These are phyloP conservation scores for Pythium plurisporium DNA, from an alignment of 352 stramenopile species.

Conservation along the genomic window DNA sequence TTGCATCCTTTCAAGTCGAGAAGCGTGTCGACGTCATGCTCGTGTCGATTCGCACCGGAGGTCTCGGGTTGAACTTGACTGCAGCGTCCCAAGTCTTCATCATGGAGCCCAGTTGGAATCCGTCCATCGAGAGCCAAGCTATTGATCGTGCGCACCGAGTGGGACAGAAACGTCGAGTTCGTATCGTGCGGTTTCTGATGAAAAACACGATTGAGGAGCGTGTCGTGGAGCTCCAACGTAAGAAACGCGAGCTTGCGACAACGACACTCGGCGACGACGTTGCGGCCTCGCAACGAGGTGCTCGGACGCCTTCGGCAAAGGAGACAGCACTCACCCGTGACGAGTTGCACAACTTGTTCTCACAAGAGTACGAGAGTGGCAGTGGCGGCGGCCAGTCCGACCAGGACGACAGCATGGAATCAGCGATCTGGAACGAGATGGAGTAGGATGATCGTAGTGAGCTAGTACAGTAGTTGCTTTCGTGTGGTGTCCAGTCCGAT, in stretches of 20 bases:
- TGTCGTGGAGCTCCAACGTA: conserved; percentile 84
- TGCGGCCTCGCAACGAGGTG: conserved; percentile 8
- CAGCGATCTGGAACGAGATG: conserved; percentile 22
- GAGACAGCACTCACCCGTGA: conserved; percentile 33
- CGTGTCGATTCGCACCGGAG: conserved; percentile 84
- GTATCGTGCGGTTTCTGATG: conserved; percentile 80
- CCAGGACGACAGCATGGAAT: conserved; percentile 7
- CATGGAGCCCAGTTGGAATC: conserved; percentile 92
- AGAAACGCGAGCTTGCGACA: conserved; percentile 81
- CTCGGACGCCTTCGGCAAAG: conserved; percentile 15
- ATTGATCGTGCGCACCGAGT: conserved; percentile 89
- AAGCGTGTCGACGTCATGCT: conserved; percentile 76
- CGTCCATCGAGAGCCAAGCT: conserved; percentile 87
- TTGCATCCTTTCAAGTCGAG: conserved; percentile 57
- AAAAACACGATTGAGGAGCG: conserved; percentile 89
- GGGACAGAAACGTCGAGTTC: conserved; percentile 65
- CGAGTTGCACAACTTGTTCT: conserved; percentile 51
- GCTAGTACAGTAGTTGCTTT: background rate
- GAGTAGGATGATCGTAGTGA: conserved; percentile 3
- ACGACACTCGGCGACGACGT: conserved; percentile 54
- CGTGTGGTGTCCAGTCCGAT: conserved; percentile 9
- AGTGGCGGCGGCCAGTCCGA: background rate
- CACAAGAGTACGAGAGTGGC: conserved; percentile 19
- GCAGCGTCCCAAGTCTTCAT: conserved; percentile 91
- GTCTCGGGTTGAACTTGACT: conserved; percentile 91